Evolutionary conservation across 2,329 filamentous ascomycete species (phyloP), one percentile per base, ranked within the genome.

Genomic region (Metarhizium rileyi): DNA sequence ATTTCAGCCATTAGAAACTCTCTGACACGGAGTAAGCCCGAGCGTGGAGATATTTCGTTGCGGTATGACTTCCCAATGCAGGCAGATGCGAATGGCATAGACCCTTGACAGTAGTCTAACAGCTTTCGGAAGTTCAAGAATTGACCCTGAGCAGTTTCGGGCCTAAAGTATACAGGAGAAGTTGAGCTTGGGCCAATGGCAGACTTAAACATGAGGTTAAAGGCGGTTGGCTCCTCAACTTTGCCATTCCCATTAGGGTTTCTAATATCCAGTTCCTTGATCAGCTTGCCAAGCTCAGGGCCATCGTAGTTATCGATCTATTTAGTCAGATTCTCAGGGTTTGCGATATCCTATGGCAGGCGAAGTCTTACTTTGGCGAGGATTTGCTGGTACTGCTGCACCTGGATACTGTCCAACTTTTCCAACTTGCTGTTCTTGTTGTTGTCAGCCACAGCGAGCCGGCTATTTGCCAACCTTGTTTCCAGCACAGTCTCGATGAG

Each of bases 1-100:
- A 98, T 95, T 72, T 98, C 93, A 22, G 91, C 93, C 93, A 98
- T 97, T 60, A 96, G 72, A 72, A 98, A 97, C 68, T 98, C 93
- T 60, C 93, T 87, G 40, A 98, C 93, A 59, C 93, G 86, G 51
- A 98, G 73, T 38, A 98, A 82, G 70, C 93, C 93, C 55, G 88
- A 81, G 49, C 93, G 82, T 8, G 93, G 93, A 0, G 93, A 96
- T 59, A 98, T 96, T 66, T 98, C 93, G 66, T 98, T 98, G 61
- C 93, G 83, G 79, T 95, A 97, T 2, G 91, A 96, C 71, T 95
- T 95, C 70, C 93, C 93, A 65, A 98, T 94, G 36, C 87, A 95
- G 44, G 93, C 93, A 44, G 91, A 97, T 14, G 93, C 93, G 63
- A 98, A 97, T 23, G 93, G 93, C 87, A 98, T 95, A 59, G 84